phyloP scores from a whole-genome alignment of 1,284 basidiomycete species.

The Boletus holoroseus region DNA sequence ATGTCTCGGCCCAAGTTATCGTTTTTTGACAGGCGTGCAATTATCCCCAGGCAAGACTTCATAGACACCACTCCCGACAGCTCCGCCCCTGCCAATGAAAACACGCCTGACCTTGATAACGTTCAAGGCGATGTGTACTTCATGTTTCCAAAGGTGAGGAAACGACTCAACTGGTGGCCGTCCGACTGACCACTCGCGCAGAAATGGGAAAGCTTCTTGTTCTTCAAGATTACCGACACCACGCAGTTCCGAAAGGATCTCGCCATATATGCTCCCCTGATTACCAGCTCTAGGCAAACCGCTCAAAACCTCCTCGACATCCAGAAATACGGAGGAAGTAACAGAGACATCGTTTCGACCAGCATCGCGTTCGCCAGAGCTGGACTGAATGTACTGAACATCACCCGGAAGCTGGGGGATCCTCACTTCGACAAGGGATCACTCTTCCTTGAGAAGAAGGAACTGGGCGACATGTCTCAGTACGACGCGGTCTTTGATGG shows the following conservation, averaged over 20 bases:
- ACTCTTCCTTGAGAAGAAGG: background rate
- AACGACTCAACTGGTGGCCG: too few species aligned
- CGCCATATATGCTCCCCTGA: background rate
- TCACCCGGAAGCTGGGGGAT: background rate
- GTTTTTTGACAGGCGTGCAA: background rate
- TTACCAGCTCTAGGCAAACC: background rate
- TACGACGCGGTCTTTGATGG: background rate
- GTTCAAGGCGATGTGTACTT: background rate
- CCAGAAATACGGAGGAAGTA: background rate
- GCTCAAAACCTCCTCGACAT: background rate
- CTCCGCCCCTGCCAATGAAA: background rate
- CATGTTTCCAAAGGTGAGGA: background rate
- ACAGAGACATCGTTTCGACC: background rate
- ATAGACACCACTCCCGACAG: background rate
- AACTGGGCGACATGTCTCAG: background rate
- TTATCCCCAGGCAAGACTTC: background rate
- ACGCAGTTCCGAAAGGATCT: background rate
- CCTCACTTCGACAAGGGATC: background rate
- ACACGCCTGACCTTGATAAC: background rate
- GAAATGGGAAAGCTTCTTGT: background rate
- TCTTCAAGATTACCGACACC: background rate
- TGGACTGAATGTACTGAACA: background rate
- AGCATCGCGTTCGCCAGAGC: background rate
- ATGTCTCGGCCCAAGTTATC: background rate
- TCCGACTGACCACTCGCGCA: background rate